phyloP scores from a whole-genome alignment of 1,139 yeast genomes.

The Nakaseomyces glabratus region DNA sequence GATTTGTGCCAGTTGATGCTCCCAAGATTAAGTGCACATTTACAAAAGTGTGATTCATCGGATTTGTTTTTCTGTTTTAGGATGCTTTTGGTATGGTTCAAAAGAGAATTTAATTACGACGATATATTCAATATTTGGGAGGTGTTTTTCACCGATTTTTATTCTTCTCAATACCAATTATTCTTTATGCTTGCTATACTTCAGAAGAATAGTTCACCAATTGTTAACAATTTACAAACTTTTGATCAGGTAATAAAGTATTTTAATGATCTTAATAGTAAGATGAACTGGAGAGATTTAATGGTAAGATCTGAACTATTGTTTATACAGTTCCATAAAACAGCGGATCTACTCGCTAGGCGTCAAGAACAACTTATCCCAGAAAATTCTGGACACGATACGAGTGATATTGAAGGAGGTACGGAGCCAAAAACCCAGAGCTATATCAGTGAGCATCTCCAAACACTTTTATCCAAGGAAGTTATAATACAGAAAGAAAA shows the following conservation, averaged over 20 bases:
- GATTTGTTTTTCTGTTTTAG: slow-evolving; percentile 90
- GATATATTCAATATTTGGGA: slow-evolving; percentile 84
- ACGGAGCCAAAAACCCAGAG: slow-evolving; percentile 16
- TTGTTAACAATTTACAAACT: slow-evolving; percentile 58
- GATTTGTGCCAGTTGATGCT: slow-evolving; percentile 82
- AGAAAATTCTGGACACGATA: slow-evolving; percentile 17
- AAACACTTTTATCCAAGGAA: slow-evolving; percentile 50
- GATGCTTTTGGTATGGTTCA: slow-evolving; percentile 91
- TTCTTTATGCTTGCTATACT: slow-evolving; percentile 81
- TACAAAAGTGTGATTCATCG: slow-evolving; percentile 79
- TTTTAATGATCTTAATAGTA: slow-evolving; percentile 80
- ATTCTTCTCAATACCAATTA: slow-evolving; percentile 77
- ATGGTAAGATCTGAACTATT: slow-evolving; percentile 74
- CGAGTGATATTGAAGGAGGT: slow-evolving; percentile 16
- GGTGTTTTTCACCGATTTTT: slow-evolving; percentile 77
- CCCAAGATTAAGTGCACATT: slow-evolving; percentile 73
- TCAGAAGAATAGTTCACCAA: slow-evolving; percentile 75
- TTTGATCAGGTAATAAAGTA: slow-evolving; percentile 90
- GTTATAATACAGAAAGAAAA: slow-evolving; percentile 59
- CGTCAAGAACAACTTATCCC: slow-evolving; percentile 10
- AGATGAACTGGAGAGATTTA: slow-evolving; percentile 62
- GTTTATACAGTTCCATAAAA: slow-evolving; percentile 68
- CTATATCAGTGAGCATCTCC: slow-evolving; percentile 44
- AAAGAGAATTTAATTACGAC: slow-evolving; percentile 79
- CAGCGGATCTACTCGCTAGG: slow-evolving; percentile 53